Percentiles rank a stretch among this genome's conserved stretches.
These are phyloP conservation scores for Puccinellia tenuiflora DNA, from an alignment of 176 grass and related monocot genomes.

Conservation along the genomic window DNA sequence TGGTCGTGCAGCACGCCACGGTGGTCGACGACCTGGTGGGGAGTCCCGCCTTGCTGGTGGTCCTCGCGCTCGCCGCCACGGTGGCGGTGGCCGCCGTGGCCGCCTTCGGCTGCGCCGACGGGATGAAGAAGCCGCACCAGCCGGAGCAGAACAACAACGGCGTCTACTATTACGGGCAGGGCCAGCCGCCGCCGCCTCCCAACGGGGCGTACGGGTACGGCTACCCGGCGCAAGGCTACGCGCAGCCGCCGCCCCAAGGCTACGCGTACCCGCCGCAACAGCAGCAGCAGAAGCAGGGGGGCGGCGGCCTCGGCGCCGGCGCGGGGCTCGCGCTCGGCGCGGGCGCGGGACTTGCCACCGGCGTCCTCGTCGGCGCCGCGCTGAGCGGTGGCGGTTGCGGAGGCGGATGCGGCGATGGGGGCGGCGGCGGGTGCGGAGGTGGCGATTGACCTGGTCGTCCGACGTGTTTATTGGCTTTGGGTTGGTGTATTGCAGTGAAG, in stretches of 20 bases:
- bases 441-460: too few species aligned
- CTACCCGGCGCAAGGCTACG: constrained; percentile 37
- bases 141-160: background rate
- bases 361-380: too few species aligned
- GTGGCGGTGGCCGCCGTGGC: constrained; percentile 29
- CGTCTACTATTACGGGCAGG: constrained; percentile 48
- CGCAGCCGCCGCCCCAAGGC: too few species aligned
- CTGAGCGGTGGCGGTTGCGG: too few species aligned
- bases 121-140: constrained; percentile 15
- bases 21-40: background rate
- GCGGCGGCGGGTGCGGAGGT: too few species aligned
- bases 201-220: constrained; percentile 8
- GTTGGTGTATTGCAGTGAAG: too few species aligned
- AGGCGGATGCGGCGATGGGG: too few species aligned
- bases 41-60: background rate
- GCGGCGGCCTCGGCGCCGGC: constrained; percentile 25
- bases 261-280: too few species aligned
- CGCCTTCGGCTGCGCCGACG: constrained; percentile 35
- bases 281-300: background rate
- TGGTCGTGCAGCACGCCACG: background rate
- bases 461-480: too few species aligned
- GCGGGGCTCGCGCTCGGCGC: constrained; percentile 37
- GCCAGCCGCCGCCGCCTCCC: constrained; percentile 25
- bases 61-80: background rate
- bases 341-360: too few species aligned